Percentiles rank a stretch among this genome's conserved stretches.
Evolutionary conservation across 2,329 filamentous ascomycete species (phyloP).

Genomic region (Fusarium xyrophilum): DNA sequence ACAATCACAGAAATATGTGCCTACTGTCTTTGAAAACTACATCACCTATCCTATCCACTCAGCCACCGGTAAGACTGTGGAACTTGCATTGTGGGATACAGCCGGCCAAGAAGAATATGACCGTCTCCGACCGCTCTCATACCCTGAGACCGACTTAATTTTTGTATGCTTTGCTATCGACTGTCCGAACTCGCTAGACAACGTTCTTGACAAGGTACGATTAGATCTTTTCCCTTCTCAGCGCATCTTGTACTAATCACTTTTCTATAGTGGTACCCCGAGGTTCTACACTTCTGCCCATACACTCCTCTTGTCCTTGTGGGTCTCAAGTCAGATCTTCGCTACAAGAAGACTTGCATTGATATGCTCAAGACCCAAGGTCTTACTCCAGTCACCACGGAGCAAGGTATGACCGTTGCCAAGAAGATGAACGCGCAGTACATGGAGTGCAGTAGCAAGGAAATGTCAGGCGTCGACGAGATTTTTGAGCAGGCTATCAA

Average conservation of each 20-base stretch:
- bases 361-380: slow-evolving; percentile 99
- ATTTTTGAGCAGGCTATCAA: slow-evolving; percentile 93
- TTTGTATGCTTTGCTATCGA: slow-evolving; percentile 99
- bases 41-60: slow-evolving; percentile 95
- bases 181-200: slow-evolving; percentile 96
- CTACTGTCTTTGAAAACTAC: slow-evolving; percentile 99
- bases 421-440: slow-evolving; percentile 94
- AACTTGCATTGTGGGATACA: slow-evolving; percentile 97
- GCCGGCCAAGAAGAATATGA: slow-evolving; percentile 99
- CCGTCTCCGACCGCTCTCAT: slow-evolving; percentile 90
- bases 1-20: slow-evolving; percentile 88
- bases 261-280: slow-evolving; percentile 85
- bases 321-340: slow-evolving; percentile 95
- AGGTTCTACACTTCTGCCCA: slow-evolving; percentile 98
- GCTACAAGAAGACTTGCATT: slow-evolving; percentile 94
- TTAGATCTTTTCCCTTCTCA: neutral
- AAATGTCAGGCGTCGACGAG: slow-evolving; percentile 94
- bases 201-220: slow-evolving; percentile 95
- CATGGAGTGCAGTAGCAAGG: slow-evolving; percentile 98
- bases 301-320: slow-evolving; percentile 95
- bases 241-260: slow-evolving; percentile 1
- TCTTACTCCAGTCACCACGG: slow-evolving; percentile 88
- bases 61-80: slow-evolving; percentile 88
- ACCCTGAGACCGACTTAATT: slow-evolving; percentile 95
- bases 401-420: slow-evolving; percentile 87